Base-by-base conservation (phyloP, 345 rosid genomes). In the Isatis tinctoria region DNA sequence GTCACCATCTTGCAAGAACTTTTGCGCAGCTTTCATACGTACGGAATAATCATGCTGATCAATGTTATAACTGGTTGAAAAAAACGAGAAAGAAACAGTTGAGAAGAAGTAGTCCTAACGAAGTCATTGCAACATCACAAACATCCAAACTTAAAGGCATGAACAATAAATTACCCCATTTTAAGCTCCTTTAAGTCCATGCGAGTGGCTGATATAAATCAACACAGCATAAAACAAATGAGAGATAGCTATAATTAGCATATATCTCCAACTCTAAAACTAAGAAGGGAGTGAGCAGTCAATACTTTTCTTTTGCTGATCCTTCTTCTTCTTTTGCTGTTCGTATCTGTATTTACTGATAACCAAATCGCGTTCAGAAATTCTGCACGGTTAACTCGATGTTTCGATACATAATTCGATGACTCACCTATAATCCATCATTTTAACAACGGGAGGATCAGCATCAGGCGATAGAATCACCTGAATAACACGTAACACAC, bases 21-120 rank as follows among this genome's bases (percentile, higher is more conserved):
- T 91, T 65, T 70, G 81, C 16, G 99, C 97, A 64, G 96, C 90
- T 82, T 74, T 92, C 81, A 95, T 64, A 58, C 96, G 97, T 32
- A 92, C 99, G 10, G 85, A 69, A 70, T 90, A 92, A 81, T 95
- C 97, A 85, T 92, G 99, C 61, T 90, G 88, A 79, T 95, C 97
- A 74, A 92, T 95, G 81, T 90, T 95, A 77, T 86, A 87, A 78
- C 97, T 93, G 91, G 91, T 67, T 13, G 1, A 0, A 57, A 49
- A 72, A 10, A 60, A 26, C 4, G 18, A 49, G 65, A 57, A 10
- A 2, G 20, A 11, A 58, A 35, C 49, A 33, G 24, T 75, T 16
- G 10, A 40, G 49, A 60, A 24, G 6, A 5, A 9, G 26, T 3
- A 53, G 41, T 16, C 5, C 18, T 24, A 26, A 20, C 57, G 2